Base-by-base conservation (phyloP, 495 filamentous ascomycete genomes). In the Lindgomyces ingoldianus region DNA sequence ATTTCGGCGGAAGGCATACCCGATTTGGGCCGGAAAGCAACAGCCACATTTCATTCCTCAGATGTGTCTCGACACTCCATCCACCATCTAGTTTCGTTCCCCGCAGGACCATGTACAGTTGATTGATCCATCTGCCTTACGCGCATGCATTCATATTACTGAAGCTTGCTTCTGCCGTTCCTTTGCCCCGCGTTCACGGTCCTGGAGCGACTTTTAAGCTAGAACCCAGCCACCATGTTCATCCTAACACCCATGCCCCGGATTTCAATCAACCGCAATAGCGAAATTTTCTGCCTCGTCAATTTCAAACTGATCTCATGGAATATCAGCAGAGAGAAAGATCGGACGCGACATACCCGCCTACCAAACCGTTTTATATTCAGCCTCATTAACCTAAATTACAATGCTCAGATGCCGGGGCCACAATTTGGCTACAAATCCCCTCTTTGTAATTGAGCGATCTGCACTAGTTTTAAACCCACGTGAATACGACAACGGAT, bases 141-240 rank as follows among this genome's bases (percentile, higher is more conserved):
- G n/a, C n/a, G n/a, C n/a, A n/a, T n/a, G n/a, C n/a, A n/a, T n/a
- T n/a, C n/a, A n/a, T n/a, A n/a, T n/a, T n/a, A n/a, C n/a, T n/a
- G n/a, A 18, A 12, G 16, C 19, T 12, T 2, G 10, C 46, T 24
- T 22, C n/a, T 22, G 22, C 21, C 6, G 9, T 10, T 56, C 53
- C 53, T 42, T 56, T 56, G 16, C 29, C 21, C 53, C 53, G 53
- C 51, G 2, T n/a, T 11, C 53, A 56, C 44, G 53, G 53, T 24
- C 33, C 36, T 56, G 53, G 53, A 21, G 25, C 53, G 53, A n/a
- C n/a, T n/a, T n/a, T n/a, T n/a, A n/a, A n/a, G n/a, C n/a, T n/a
- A n/a, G n/a, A n/a, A n/a, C n/a, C n/a, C n/a, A 39, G 14, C 33
- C 33, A 14, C 33, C 6, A 14, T 39, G 33, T 39, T 39, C 33